phyloP scores from a whole-genome alignment of 768 basidiomycete species.

The Boletus insuetus region DNA sequence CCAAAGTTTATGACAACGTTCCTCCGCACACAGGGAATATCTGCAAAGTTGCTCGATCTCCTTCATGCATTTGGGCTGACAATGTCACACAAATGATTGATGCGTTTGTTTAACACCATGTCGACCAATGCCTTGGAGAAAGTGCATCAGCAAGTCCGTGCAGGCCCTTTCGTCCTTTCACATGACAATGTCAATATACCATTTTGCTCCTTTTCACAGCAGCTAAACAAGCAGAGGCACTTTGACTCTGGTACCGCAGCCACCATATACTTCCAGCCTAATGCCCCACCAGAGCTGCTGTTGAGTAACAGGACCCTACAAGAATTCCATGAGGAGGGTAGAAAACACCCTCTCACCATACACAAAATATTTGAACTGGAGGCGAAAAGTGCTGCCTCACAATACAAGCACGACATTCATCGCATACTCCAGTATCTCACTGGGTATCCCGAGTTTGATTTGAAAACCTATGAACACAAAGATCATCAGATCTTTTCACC shows the following conservation, averaged over 20 bases:
- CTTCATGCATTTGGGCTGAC: background rate
- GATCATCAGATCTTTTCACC: constrained; percentile 16
- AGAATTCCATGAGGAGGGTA: constrained; percentile 7
- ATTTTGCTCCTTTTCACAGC: constrained; percentile 37
- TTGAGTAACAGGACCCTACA: constrained; percentile 20
- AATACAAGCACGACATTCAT: background rate
- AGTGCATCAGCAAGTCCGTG: background rate
- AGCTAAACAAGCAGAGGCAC: constrained; percentile 34
- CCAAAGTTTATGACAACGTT: background rate
- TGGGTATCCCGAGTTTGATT: constrained; percentile 28
- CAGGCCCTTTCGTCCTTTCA: background rate
- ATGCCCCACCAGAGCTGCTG: constrained; percentile 13
- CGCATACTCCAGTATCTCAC: constrained; percentile 29
- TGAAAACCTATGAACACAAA: constrained; percentile 23
- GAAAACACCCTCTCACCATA: background rate
- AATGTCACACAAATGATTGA: background rate
- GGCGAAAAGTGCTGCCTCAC: background rate
- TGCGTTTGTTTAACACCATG: background rate
- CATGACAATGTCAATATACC: constrained; percentile 21
- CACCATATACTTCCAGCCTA: constrained; percentile 31
- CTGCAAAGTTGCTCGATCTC: background rate
- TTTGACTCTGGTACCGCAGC: constrained; percentile 38
- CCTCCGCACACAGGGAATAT: background rate
- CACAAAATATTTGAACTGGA: constrained; percentile 21
- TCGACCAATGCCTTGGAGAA: background rate